Evolutionary conservation across 2,329 filamentous ascomycete species (phyloP).

Genomic region (Verticillium tricorpus): DNA sequence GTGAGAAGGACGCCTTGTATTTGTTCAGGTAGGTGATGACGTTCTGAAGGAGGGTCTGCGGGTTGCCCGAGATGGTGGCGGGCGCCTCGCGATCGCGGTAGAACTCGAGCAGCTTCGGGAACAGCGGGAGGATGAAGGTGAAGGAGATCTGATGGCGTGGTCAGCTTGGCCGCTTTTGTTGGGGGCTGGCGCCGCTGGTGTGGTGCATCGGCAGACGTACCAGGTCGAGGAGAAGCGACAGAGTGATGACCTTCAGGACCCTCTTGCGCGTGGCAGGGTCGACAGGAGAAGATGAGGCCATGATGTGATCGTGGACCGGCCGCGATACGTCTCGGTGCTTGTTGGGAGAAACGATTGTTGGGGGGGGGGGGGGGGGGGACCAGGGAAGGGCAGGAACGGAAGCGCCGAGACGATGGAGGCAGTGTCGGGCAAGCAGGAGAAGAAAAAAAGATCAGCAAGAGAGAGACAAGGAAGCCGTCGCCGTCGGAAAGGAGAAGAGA

Average conservation of each 20-base stretch:
- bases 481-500: background rate
- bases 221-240: constrained; percentile 84
- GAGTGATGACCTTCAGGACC: constrained; percentile 82
- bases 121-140: constrained; percentile 95
- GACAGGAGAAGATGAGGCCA: constrained; percentile 26
- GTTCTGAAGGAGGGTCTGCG: constrained; percentile 67
- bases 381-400: constrained; percentile 1
- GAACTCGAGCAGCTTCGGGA: constrained; percentile 92
- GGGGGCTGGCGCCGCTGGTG: background rate
- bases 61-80: constrained; percentile 35
- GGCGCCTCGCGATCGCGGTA: constrained; percentile 79
- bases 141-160: constrained; percentile 72
- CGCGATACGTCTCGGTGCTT: background rate
- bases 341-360: background rate
- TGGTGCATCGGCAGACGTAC: constrained; percentile 44
- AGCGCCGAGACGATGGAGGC: background rate
- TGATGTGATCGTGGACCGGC: constrained; percentile 10
- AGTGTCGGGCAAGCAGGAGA: background rate
- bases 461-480: background rate
- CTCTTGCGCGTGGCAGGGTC: constrained; percentile 62
- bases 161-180: constrained; percentile 1
- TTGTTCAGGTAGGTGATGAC: constrained; percentile 81
- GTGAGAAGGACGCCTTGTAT: constrained; percentile 90
- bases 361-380: background rate
- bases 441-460: background rate